phyloP scores from a whole-genome alignment of 2,329 filamentous ascomycete species.

The Nannizziopsis arthrosporioides region DNA sequence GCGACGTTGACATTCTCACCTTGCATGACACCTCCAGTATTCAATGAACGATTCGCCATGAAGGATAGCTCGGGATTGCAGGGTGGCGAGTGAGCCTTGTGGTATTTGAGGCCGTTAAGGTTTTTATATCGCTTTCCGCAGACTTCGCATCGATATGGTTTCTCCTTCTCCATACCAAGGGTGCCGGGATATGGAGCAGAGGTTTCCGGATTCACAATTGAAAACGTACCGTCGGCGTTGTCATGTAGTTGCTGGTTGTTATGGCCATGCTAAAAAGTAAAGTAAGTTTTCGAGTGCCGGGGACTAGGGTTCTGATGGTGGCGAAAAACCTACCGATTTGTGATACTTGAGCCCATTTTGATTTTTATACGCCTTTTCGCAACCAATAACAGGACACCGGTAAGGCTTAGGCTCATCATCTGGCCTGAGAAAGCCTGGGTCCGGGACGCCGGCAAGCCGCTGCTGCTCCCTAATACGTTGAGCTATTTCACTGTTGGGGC shows the following conservation, averaged over 20 bases:
- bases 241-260: slow-evolving; percentile 94
- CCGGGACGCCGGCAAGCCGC: slow-evolving; percentile 45
- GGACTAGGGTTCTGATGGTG: slow-evolving; percentile 15
- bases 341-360: slow-evolving; percentile 95
- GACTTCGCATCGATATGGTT: slow-evolving; percentile 92
- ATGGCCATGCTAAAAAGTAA: slow-evolving; percentile 58
- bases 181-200: slow-evolving; percentile 90
- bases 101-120: slow-evolving; percentile 93
- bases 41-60: slow-evolving; percentile 34
- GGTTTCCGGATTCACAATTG: slow-evolving; percentile 93
- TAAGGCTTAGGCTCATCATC: slow-evolving; percentile 95
- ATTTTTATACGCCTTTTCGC: slow-evolving; percentile 99
- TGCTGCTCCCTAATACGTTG: slow-evolving; percentile 54
- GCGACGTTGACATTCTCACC: slow-evolving; percentile 38
- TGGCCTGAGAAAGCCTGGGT: slow-evolving; percentile 37
- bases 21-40: slow-evolving; percentile 35
- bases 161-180: slow-evolving; percentile 99
- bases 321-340: slow-evolving; percentile 45
- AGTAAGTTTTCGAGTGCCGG: too few relatives aligned
- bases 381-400: slow-evolving; percentile 93
- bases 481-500: slow-evolving; percentile 63
- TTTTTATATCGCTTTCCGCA: slow-evolving; percentile 99
- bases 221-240: slow-evolving; percentile 93
- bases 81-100: slow-evolving; percentile 71
- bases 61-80: slow-evolving; percentile 74